These are phyloP conservation scores for Colletotrichum aenigma DNA, from an alignment of 2,329 filamentous ascomycete species.

Conservation along the genomic window DNA sequence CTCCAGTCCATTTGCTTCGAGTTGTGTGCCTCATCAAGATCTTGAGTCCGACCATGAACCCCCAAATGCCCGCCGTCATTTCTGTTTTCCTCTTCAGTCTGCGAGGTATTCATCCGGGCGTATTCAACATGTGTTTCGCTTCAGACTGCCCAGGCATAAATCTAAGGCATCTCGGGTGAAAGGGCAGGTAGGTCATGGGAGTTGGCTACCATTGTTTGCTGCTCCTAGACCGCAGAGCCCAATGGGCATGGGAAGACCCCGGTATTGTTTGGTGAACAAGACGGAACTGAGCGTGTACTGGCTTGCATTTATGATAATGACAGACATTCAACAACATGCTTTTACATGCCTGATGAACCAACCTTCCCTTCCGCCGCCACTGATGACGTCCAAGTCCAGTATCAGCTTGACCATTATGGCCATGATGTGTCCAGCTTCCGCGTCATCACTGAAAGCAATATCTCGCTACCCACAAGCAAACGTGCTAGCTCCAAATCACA, in stretches of 20 bases:
- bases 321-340: too few species aligned
- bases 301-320: neutral
- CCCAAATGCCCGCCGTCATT: neutral
- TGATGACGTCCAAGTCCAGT: too few species aligned
- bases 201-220: neutral
- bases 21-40: neutral
- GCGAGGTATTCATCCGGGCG: neutral
- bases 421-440: too few species aligned
- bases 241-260: too few species aligned
- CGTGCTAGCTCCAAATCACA: too few species aligned
- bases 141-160: neutral
- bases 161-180: accelerated
- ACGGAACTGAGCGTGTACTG: neutral
- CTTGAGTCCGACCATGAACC: accelerated
- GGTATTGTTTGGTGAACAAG: neutral
- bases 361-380: neutral
- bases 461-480: too few species aligned
- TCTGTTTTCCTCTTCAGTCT: neutral
- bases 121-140: neutral
- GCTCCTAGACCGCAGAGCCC: neutral
- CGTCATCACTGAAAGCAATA: too few species aligned
- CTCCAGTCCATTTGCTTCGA: neutral
- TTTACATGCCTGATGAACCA: neutral
- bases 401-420: too few species aligned
- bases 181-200: neutral